A percentile compares a stretch with the other conserved stretches of the same genome.
Conservation (phyloP, 2,329 filamentous ascomycete genomes). For the Drechslerella dactyloides region DNA sequence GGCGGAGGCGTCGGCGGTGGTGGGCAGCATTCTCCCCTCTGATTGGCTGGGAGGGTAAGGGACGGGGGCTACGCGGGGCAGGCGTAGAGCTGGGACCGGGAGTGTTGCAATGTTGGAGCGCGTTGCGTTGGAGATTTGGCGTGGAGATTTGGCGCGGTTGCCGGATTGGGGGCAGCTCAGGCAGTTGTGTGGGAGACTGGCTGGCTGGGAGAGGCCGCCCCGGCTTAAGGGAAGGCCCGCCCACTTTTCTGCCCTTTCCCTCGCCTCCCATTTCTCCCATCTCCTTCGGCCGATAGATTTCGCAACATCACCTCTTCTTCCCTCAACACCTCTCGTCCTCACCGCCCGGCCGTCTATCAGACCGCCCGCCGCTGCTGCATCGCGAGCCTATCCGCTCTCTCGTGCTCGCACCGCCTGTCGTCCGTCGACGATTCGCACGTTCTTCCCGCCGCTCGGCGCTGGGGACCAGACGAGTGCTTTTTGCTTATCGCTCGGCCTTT, state of each 20-base stretch:
- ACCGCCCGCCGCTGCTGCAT: constrained; percentile 1
- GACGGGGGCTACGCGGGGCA: constrained; percentile 4
- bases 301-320: constrained; percentile 50
- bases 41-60: not conserved
- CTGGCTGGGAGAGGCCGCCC: constrained; percentile 10
- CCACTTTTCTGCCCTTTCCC: constrained; percentile 36
- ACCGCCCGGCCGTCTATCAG: constrained; percentile 22
- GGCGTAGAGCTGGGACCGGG: not conserved
- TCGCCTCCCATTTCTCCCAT: constrained; percentile 8
- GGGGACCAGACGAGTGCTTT: not conserved
- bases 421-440: not conserved
- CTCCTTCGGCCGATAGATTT: constrained; percentile 51
- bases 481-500: not conserved
- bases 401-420: not conserved
- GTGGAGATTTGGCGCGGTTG: constrained; percentile 4
- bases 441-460: too few species aligned
- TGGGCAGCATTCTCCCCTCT: not conserved
- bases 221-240: constrained; percentile 47
- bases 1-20: not conserved
- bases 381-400: not conserved
- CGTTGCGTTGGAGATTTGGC: not conserved
- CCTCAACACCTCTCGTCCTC: constrained; percentile 33
- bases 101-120: not conserved
- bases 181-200: constrained; percentile 46
- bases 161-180: constrained; percentile 21